Evolutionary conservation across 768 basidiomycete genomes (phyloP), one percentile per base, ranked within the genome.

Genomic region (Russula earlei): DNA sequence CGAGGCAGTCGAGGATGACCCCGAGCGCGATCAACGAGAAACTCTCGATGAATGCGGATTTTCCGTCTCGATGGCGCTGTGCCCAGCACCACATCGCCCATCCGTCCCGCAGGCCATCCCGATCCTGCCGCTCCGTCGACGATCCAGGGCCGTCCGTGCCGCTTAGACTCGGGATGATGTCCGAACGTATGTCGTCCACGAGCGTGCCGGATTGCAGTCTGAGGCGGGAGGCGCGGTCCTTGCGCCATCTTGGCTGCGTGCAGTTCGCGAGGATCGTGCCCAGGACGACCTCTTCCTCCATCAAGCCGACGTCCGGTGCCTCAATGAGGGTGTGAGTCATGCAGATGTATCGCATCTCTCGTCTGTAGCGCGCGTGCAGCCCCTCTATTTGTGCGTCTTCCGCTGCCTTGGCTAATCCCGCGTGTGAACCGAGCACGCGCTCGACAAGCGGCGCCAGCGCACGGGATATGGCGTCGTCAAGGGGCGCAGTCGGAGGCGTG

Each of bases 41-140:
- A 5, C 24, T 49, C 34, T 49, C 15, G 25, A 49, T 49, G 25
- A 49, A 49, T 25, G 37, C 25, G n/a, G n/a, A n/a, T n/a, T 40
- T 49, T 6, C 49, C n/a, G n/a, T 49, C 37, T 29, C n/a, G 37
- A 12, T 38, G 37, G 17, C 40, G 37, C 37, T 49, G 37, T 1
- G 79, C 78, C 57, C 75, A 77, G 29, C 71, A 68, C 85, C 84
- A 90, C 9, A 80, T 81, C 12, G 67, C 69, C 87, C 85, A 90
- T 1, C 79, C 81, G 49, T 72, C 67, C 50, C 71, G 67, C 33
- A 89, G 70, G 2, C 70, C 71, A 14, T 63, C 67, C 46, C 68
- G 60, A 15, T 14, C 29, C 20, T 44, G n/a, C n/a, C n/a, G n/a
- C n/a, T n/a, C n/a, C n/a, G n/a, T n/a, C n/a, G n/a, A n/a, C n/a